These are phyloP conservation scores for Rossbeevera mucosa DNA, from an alignment of 768 basidiomycete genomes.

Conservation along the genomic window DNA sequence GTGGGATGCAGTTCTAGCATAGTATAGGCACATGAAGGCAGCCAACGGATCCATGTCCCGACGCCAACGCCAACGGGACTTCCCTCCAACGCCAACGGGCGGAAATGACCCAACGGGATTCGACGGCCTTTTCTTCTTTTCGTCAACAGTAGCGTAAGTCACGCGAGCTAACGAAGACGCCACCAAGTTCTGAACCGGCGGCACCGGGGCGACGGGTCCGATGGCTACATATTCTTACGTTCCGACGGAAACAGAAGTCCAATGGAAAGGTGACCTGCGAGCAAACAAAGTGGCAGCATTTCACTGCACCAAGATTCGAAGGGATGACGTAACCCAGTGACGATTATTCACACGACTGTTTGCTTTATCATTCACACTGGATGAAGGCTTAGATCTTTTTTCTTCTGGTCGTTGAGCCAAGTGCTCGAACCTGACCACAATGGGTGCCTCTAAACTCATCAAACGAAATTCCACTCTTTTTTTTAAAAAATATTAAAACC, in stretches of 20 bases:
- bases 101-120: background rate
- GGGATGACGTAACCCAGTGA: background rate
- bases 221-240: background rate
- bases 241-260: background rate
- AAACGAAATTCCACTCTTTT: background rate
- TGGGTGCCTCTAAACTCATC: background rate
- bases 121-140: background rate
- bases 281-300: too few relatives aligned
- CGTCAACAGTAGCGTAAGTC: background rate
- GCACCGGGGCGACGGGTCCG: background rate
- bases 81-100: background rate
- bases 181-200: background rate
- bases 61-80: background rate
- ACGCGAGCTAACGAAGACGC: background rate
- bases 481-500: background rate
- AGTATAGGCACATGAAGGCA: background rate
- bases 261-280: background rate
- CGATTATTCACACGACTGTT: background rate
- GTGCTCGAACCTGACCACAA: too few relatives aligned
- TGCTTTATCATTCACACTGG: background rate
- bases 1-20: too few relatives aligned
- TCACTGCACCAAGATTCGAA: too few relatives aligned
- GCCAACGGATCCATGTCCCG: background rate
- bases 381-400: too few relatives aligned
- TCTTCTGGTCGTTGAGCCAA: too few relatives aligned